phyloP scores from a whole-genome alignment of 176 grass and related monocot species.

The Hordeum vulgare region MorexV3_pseudomolecules_assembly NC_058520.1:85889802-85890301 shows the following conservation, averaged over 20 bases:
- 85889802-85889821: too few relatives aligned
- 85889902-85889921: neutral
- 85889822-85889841: too few relatives aligned
- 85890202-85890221: conserved; percentile 9
- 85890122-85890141: too few relatives aligned
- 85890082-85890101: neutral
- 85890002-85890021: neutral
- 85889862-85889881: neutral
- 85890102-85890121: neutral
- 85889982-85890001: neutral
- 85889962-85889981: neutral
- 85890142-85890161: too few relatives aligned
- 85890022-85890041: neutral
- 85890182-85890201: too few relatives aligned
- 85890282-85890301: conserved; percentile 90
- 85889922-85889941: neutral
- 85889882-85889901: neutral
- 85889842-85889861: too few relatives aligned
- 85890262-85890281: conserved; percentile 72
- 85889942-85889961: neutral
- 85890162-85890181: too few relatives aligned
- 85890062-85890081: neutral
- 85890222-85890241: conserved; percentile 56
- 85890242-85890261: conserved; percentile 43
- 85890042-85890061: neutral